These are phyloP conservation scores for Xerocomellus intermedius DNA, from an alignment of 768 basidiomycete species.

Conservation along the genomic window DNA sequence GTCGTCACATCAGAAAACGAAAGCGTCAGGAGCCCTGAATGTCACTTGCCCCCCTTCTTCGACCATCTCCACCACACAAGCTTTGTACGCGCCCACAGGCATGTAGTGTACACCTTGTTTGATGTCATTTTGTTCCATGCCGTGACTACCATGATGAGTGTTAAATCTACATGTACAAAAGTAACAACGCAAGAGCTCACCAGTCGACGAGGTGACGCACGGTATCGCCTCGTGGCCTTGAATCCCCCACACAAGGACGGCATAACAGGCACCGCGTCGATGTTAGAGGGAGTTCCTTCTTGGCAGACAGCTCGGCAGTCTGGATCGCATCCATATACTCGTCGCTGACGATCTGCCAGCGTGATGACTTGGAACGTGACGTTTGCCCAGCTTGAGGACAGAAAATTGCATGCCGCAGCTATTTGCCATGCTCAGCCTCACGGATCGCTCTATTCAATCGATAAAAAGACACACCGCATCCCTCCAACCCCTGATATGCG, in stretches of 20 bases:
- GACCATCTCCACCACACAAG: not conserved
- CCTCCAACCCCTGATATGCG: not conserved
- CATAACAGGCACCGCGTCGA: not conserved
- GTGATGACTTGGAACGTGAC: not conserved
- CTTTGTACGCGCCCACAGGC: not conserved
- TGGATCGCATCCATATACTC: not conserved
- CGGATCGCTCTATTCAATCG: no score
- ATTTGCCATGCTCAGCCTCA: not conserved
- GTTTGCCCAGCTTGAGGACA: rapidly evolving
- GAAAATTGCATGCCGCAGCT: not conserved
- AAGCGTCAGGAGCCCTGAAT: not conserved
- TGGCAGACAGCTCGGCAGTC: not conserved
- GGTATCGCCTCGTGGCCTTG: not conserved
- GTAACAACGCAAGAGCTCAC: not conserved
- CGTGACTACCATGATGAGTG: not conserved
- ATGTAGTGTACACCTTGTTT: not conserved
- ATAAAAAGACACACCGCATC: not conserved
- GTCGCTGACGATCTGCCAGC: not conserved
- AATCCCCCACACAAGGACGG: not conserved
- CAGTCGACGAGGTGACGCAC: not conserved
- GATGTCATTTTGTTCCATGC: not conserved
- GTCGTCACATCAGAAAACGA: no score
- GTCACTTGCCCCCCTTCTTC: not conserved
- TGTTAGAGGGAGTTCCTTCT: no score
- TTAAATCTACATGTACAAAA: not conserved